Conservation (phyloP, 495 filamentous ascomycete genomes). For the Patellaria atrata region DNA sequence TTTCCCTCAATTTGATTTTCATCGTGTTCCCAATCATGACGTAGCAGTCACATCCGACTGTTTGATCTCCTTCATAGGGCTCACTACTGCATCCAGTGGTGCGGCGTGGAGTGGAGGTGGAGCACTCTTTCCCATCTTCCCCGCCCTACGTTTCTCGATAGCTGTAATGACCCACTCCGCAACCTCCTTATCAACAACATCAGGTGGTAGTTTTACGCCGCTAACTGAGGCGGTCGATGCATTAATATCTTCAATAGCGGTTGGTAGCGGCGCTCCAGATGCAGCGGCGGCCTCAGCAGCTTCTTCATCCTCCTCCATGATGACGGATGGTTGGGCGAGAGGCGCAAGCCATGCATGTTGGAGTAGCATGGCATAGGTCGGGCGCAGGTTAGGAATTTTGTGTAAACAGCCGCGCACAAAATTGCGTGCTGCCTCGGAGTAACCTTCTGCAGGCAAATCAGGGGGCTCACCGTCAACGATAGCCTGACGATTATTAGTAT, state of each 20-base stretch:
- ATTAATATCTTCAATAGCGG: background rate
- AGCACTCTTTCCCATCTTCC: conserved; percentile 23
- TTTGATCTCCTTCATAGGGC: conserved; percentile 17
- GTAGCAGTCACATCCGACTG: too few species aligned
- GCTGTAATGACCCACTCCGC: conserved; percentile 71
- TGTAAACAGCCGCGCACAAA: conserved; percentile 86
- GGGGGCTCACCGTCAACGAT: conserved; percentile 95
- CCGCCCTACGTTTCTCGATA: conserved; percentile 24
- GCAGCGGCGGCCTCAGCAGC: conserved; percentile 20
- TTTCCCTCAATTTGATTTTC: too few species aligned
- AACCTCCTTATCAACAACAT: conserved; percentile 53
- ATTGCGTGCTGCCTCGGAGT: conserved; percentile 63
- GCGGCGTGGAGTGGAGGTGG: conserved; percentile 33
- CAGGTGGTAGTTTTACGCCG: background rate
- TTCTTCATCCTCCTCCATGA: conserved; percentile 59
- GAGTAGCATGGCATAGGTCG: conserved; percentile 77
- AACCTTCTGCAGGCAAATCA: conserved; percentile 60
- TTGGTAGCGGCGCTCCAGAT: conserved; percentile 16
- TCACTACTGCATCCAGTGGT: conserved; percentile 29
- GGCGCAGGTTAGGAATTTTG: conserved; percentile 80
- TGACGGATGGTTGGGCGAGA: conserved; percentile 69
- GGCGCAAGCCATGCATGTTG: conserved; percentile 76
- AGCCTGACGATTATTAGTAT: conserved; percentile 41
- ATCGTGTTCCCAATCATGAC: too few species aligned
- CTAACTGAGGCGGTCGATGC: background rate